These are phyloP conservation scores for Silene coronaria DNA, from an alignment of 179 eudicot species.

Conservation along the genomic window DNA sequence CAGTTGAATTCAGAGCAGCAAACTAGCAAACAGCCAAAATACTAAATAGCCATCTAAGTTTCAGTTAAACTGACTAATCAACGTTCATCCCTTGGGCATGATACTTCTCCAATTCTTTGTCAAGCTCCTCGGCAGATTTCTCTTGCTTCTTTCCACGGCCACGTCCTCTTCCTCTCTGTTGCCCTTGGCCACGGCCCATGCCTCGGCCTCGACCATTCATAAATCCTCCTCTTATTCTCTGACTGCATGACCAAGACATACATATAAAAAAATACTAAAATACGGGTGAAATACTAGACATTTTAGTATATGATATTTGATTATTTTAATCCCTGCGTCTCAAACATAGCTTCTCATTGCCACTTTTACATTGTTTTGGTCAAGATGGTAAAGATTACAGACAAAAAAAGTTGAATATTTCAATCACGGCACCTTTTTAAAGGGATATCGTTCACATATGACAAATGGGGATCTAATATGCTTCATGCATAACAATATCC, in stretches of 20 bases:
- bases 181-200: conserved; percentile 17
- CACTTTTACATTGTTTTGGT: too few species aligned
- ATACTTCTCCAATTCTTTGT: conserved; percentile 79
- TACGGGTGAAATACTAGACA: neutral
- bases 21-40: neutral
- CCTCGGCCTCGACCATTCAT: conserved; percentile 27
- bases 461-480: neutral
- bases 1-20: neutral
- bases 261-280: too few species aligned
- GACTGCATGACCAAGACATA: conserved; percentile 31
- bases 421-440: neutral
- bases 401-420: neutral
- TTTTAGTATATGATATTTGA: too few species aligned
- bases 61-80: neutral
- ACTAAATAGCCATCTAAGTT: neutral
- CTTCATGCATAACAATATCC: neutral
- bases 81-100: conserved; percentile 81
- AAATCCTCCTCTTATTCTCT: conserved; percentile 47
- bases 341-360: too few species aligned
- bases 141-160: conserved; percentile 48
- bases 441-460: too few species aligned
- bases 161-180: conserved; percentile 16
- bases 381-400: neutral
- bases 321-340: too few species aligned
- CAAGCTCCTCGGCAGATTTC: conserved; percentile 78